Percentiles rank a stretch among this genome's conserved stretches.
Conservation (phyloP, 2,329 filamentous ascomycete species). For the Alternaria conjuncta region DNA sequence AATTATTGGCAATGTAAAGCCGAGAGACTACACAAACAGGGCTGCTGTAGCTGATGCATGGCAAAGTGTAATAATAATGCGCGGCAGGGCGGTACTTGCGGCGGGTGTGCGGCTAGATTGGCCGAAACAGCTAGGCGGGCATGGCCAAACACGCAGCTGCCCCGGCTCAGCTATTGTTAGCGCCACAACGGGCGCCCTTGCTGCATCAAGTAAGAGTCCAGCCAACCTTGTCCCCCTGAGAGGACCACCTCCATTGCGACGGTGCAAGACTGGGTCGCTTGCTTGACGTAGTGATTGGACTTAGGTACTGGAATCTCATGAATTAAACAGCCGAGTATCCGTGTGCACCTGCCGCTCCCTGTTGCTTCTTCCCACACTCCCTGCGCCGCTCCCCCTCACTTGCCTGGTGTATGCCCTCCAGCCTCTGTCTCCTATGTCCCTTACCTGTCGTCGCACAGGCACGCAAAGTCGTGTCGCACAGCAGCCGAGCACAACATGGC, state of each 20-base stretch:
- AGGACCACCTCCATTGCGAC: conserved; percentile 10
- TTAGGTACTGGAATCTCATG: conserved; percentile 18
- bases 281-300: conserved; percentile 16
- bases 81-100: background rate
- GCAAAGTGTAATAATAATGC: background rate
- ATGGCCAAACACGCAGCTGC: background rate
- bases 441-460: conserved; percentile 26
- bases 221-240: conserved; percentile 16
- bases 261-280: conserved; percentile 1
- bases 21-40: background rate
- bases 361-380: conserved; percentile 8
- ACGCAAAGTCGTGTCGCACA: conserved; percentile 30
- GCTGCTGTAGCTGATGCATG: conserved; percentile 17
- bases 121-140: background rate
- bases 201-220: conserved; percentile 6
- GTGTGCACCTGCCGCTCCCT: conserved; percentile 28
- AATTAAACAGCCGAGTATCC: conserved; percentile 26
- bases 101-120: background rate
- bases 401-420: conserved; percentile 7
- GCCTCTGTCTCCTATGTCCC: conserved; percentile 16
- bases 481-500: conserved; percentile 39
- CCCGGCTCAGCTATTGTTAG: conserved; percentile 14
- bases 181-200: conserved; percentile 5
- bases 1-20: background rate
- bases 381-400: conserved; percentile 16